These are phyloP conservation scores for Solanum pinnatisectum DNA, from an alignment of 257 asterid genomes.

Conservation along the genomic window DNA sequence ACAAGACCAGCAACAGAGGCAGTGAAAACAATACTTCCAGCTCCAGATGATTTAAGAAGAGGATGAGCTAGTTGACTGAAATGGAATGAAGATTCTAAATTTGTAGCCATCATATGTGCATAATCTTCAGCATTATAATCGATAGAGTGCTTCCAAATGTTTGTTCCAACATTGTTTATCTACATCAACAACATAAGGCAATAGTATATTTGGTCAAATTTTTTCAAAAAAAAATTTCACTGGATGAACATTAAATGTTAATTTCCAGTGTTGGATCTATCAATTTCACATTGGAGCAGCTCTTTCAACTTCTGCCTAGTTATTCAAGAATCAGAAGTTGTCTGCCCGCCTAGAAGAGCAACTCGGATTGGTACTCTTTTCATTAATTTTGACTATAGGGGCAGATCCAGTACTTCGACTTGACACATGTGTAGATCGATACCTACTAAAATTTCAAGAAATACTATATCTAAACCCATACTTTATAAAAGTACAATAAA, in stretches of 20 bases:
- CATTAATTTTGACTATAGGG: not conserved
- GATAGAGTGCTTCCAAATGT: slow-evolving; percentile 68
- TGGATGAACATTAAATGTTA: too few relatives aligned
- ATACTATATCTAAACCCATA: not conserved
- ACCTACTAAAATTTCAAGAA: not conserved
- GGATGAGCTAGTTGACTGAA: slow-evolving; percentile 77
- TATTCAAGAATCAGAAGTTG: not conserved
- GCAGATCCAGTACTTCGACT: not conserved
- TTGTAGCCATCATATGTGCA: slow-evolving; percentile 62
- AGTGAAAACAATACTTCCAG: slow-evolving; percentile 59
- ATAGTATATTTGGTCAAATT: not conserved
- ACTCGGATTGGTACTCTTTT: not conserved
- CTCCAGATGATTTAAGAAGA: slow-evolving; percentile 79
- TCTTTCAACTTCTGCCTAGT: not conserved
- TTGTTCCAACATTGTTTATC: slow-evolving; percentile 93
- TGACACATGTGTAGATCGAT: not conserved
- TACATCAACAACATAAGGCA: not conserved
- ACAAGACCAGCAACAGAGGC: slow-evolving; percentile 80
- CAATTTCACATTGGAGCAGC: not conserved
- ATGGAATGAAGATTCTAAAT: slow-evolving; percentile 83
- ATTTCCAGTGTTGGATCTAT: not conserved
- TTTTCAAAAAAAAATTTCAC: not conserved
- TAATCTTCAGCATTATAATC: slow-evolving; percentile 80
- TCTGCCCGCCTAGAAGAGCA: not conserved
- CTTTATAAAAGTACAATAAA: not conserved